Percentiles rank a stretch among this genome's conserved stretches.
phyloP scores from a whole-genome alignment of 176 grass and related monocot genomes.

The Guadua angustifolia region DNA sequence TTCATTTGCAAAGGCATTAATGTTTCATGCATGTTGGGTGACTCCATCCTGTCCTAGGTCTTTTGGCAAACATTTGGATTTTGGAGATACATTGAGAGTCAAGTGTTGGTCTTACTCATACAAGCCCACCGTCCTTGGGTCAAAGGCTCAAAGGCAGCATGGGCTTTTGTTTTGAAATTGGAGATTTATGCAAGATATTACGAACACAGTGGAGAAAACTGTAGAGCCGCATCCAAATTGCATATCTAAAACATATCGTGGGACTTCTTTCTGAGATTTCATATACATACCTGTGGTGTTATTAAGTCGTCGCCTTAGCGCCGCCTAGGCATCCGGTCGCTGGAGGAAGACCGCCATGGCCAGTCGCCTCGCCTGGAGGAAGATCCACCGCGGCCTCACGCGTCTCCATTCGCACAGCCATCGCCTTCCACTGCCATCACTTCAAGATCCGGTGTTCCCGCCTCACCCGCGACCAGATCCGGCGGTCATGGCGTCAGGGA shows the following conservation, averaged over 20 bases:
- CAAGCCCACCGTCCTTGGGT: constrained; percentile 1
- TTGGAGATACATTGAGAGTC: constrained; percentile 22
- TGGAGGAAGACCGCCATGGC: no score
- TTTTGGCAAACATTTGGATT: constrained; percentile 30
- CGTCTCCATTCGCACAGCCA: no score
- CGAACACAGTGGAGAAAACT: not conserved
- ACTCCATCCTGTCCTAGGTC: not conserved
- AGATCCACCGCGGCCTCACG: no score
- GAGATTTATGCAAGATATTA: not conserved
- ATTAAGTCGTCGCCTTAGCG: no score
- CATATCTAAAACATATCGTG: not conserved
- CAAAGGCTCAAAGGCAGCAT: not conserved
- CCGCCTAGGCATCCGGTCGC: no score
- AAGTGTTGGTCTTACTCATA: constrained; percentile 14
- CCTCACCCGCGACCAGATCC: no score
- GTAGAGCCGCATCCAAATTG: not conserved
- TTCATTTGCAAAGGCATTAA: constrained; percentile 7
- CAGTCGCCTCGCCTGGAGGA: no score
- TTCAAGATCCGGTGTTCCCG: no score
- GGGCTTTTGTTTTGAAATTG: constrained; percentile 12
- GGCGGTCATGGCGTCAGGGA: no score
- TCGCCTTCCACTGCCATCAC: no score
- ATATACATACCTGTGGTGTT: constrained; percentile 18
- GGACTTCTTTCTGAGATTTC: not conserved
- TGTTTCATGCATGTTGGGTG: not conserved